phyloP scores from a whole-genome alignment of 2,329 filamentous ascomycete species.

The Penicillium sp. region DNA sequence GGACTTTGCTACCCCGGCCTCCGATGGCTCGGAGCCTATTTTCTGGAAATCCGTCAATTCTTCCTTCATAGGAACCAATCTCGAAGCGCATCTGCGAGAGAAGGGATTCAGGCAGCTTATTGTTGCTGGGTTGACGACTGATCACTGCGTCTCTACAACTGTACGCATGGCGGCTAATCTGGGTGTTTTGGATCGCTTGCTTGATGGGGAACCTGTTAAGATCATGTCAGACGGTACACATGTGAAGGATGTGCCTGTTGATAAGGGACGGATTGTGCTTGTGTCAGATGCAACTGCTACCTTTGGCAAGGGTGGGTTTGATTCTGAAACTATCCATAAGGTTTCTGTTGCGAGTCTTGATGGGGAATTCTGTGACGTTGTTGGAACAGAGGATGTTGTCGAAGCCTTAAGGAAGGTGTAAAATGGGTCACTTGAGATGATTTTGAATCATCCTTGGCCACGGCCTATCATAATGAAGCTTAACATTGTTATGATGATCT shows the following conservation, averaged over 20 bases:
- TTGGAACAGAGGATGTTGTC: conserved; percentile 39
- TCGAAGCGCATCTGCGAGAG: conserved; percentile 39
- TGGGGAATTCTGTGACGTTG: conserved; percentile 48
- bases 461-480: too few relatives aligned
- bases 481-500: too few relatives aligned
- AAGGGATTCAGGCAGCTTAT: conserved; percentile 40
- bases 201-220: conserved; percentile 12
- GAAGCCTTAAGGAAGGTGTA: conserved; percentile 19
- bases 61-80: conserved; percentile 47
- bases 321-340: conserved; percentile 48
- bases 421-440: background rate
- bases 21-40: conserved; percentile 37
- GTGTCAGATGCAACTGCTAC: conserved; percentile 51
- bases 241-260: conserved; percentile 18
- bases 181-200: conserved; percentile 39
- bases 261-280: conserved; percentile 40
- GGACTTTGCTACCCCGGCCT: conserved; percentile 30
- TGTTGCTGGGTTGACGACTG: conserved; percentile 48
- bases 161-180: conserved; percentile 51
- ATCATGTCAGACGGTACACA: conserved; percentile 21
- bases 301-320: conserved; percentile 44
- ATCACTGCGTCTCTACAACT: conserved; percentile 53
- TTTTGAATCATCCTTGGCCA: background rate
- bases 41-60: conserved; percentile 50
- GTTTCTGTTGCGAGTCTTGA: conserved; percentile 48